Evolutionary conservation across 2,329 filamentous ascomycete genomes (phyloP).

Genomic region (Fusarium graminum): DNA sequence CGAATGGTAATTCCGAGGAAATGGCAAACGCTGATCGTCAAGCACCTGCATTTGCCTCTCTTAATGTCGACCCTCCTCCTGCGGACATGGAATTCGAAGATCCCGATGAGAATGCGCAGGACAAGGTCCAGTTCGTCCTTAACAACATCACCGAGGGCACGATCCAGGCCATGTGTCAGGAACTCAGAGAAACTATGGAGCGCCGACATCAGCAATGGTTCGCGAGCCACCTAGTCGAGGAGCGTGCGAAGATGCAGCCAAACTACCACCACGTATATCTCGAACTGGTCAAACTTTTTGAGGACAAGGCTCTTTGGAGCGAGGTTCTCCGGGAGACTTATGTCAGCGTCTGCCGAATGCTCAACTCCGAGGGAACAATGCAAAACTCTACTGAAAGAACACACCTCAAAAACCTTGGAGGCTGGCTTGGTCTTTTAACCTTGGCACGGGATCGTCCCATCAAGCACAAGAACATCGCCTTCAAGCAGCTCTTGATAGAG

Average conservation of each 20-base stretch:
- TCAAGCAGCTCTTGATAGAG: slow-evolving; percentile 94
- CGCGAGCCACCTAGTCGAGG: slow-evolving; percentile 92
- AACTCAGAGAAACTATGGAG: slow-evolving; percentile 82
- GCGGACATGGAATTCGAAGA: slow-evolving; percentile 78
- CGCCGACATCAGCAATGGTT: slow-evolving; percentile 95
- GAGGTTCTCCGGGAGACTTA: slow-evolving; percentile 96
- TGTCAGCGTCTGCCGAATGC: slow-evolving; percentile 83
- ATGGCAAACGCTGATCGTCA: slow-evolving; percentile 69
- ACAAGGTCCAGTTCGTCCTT: slow-evolving; percentile 93
- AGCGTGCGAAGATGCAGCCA: slow-evolving; percentile 95
- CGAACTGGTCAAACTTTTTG: slow-evolving; percentile 86
- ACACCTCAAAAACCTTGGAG: slow-evolving; percentile 92
- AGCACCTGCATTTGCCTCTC: slow-evolving; percentile 79
- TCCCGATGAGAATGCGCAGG: slow-evolving; percentile 85
- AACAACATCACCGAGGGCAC: slow-evolving; percentile 97
- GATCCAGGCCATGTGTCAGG: slow-evolving; percentile 83
- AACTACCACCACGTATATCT: slow-evolving; percentile 97
- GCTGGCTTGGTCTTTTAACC: slow-evolving; percentile 93
- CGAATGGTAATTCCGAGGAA: slow-evolving; percentile 80
- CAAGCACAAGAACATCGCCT: slow-evolving; percentile 95
- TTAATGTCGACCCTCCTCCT: slow-evolving; percentile 79
- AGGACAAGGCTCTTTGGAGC: slow-evolving; percentile 82
- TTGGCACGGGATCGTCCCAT: slow-evolving; percentile 95
- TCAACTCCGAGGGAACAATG: slow-evolving; percentile 91
- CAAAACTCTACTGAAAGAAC: slow-evolving; percentile 86